Evolutionary conservation across 2,329 filamentous ascomycete species (phyloP), one percentile per base, ranked within the genome.

Genomic region (Colletotrichum costaricense): DNA sequence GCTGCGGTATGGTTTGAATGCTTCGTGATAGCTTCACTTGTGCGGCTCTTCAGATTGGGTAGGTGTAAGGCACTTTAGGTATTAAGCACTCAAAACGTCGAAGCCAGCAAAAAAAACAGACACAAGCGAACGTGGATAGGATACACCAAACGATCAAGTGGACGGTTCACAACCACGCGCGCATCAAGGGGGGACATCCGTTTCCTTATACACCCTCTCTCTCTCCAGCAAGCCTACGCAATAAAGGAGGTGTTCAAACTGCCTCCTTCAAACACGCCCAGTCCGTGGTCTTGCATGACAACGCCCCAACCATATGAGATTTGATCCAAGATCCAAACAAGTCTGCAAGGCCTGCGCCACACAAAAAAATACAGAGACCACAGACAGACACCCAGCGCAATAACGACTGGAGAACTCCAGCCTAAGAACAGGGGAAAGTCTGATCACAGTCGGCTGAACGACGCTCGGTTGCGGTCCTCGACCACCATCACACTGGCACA

Each of bases 131-230:
- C 3, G 59, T 62, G 12, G 28, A 28, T 38, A 38, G 35, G 35
- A 14, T 38, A 14, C 35, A 38, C 12, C 35, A 38, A 38, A 38
- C 35, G 9, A 38, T 4, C 9, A 38, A 14, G 12, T 14, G 12
- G 35, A 38, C 35, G 9, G 2, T 4, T 14, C 35, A 14, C 14
- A 7, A 28, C 11, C 9, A 38, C 35, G 12, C 35, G 35, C 35
- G 35, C 35, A 4, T 14, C 12, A 14, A 14, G 35, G 42, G 60
- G 62, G 46, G 5, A 63, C 46, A 14, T 63, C 46, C 4, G 62
- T 63, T 63, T 63, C 62, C 62, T 63, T 63, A 55, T 63, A 63
- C 60, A n/a, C n/a, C n/a, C n/a, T n/a, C 46, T n/a, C 19, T n/a
- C 19, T 42, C 16, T 46, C 5, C 38, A 19, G 38, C 38, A 19